phyloP scores from a whole-genome alignment of 2,329 filamentous ascomycete species.

The Verticillium klebahnii region DNA sequence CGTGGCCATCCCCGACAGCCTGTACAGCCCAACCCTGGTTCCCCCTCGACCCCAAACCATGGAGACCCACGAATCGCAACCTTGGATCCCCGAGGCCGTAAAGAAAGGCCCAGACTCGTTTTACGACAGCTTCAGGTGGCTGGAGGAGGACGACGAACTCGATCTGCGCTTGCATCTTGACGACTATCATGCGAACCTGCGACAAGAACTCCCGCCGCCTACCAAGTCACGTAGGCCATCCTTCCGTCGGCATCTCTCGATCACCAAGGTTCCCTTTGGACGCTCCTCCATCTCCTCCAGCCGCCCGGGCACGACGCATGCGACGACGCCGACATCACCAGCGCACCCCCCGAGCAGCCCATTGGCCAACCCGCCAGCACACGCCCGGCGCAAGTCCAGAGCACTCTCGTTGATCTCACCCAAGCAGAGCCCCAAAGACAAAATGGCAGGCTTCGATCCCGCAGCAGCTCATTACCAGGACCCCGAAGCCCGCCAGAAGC shows the following conservation, averaged over 20 bases:
- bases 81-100: slow-evolving; percentile 15
- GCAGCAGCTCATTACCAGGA: slow-evolving; percentile 83
- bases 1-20: background rate
- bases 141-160: slow-evolving; percentile 68
- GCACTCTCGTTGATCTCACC: slow-evolving; percentile 50
- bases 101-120: slow-evolving; percentile 44
- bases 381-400: slow-evolving; percentile 46
- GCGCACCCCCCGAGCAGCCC: slow-evolving; percentile 15
- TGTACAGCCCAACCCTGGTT: background rate
- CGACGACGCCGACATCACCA: slow-evolving; percentile 12
- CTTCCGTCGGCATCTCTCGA: slow-evolving; percentile 67
- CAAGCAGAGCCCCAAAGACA: slow-evolving; percentile 38
- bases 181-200: slow-evolving; percentile 63
- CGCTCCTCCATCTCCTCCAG: slow-evolving; percentile 48
- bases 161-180: slow-evolving; percentile 64
- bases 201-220: slow-evolving; percentile 41
- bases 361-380: slow-evolving; percentile 21
- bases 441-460: slow-evolving; percentile 57
- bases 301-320: slow-evolving; percentile 41
- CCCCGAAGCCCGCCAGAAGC: slow-evolving; percentile 78
- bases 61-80: slow-evolving; percentile 2
- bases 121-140: slow-evolving; percentile 66
- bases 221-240: slow-evolving; percentile 49
- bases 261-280: slow-evolving; percentile 60
- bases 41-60: background rate